A percentile compares a stretch with the other conserved stretches of the same genome.
Conservation (phyloP, 306 rosid genomes). For the Purshia tridentata region DNA sequence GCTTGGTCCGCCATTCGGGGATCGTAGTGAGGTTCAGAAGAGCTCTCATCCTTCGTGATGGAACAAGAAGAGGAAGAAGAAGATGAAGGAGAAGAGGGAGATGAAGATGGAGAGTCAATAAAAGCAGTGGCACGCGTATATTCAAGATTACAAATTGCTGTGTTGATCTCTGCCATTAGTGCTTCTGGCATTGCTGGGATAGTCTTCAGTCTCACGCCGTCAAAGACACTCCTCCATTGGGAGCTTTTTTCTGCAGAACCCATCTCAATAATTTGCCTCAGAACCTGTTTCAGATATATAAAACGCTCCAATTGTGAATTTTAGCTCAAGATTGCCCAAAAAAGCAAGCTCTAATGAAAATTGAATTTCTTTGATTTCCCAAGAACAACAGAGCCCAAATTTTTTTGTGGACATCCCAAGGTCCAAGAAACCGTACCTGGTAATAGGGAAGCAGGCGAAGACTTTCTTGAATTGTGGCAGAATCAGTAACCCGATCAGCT, state of each 20-base stretch:
- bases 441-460: background rate
- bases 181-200: constrained; percentile 76
- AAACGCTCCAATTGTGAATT: background rate
- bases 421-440: background rate
- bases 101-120: constrained; percentile 36
- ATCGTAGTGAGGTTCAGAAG: constrained; percentile 37
- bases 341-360: background rate
- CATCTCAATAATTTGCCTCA: background rate
- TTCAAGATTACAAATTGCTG: constrained; percentile 77
- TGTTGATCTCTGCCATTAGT: constrained; percentile 70
- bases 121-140: constrained; percentile 53
- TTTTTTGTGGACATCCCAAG: background rate
- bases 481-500: background rate
- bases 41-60: constrained; percentile 5
- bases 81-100: constrained; percentile 3
- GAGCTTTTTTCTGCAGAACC: constrained; percentile 42
- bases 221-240: constrained; percentile 72
- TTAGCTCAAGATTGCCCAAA: background rate
- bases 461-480: background rate
- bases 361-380: background rate
- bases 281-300: constrained; percentile 9
- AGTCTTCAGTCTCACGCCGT: constrained; percentile 52
- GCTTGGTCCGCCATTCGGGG: constrained; percentile 74
- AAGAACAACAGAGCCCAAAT: background rate
- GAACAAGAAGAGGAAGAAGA: constrained; percentile 21